Evolutionary conservation across 2,329 filamentous ascomycete genomes (phyloP), one percentile per base, ranked within the genome.

Genomic region (Cladosporium colombiae): DNA sequence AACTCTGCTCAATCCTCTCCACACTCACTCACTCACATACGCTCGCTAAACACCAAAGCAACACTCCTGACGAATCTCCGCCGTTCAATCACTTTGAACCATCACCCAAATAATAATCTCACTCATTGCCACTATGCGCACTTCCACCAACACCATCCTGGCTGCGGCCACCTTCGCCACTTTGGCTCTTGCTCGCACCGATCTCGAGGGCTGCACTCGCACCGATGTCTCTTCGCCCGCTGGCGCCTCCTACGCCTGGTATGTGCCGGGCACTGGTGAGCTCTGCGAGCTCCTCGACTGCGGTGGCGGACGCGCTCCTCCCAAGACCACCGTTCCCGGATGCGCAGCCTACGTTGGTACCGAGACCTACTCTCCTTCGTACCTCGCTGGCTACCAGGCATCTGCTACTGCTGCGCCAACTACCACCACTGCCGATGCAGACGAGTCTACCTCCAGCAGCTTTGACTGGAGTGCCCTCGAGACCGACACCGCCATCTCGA

Each of bases 231-330:
- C 69, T 63, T 74, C 72, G 27, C 70, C 73, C 56, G 74, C 77
- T 66, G 83, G 82, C 70, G 80, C 81, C 52, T 83, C 81, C 64
- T 67, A 83, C 56, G 76, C 87, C 71, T 90, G 82, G 81, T 89
- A 86, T 76, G 83, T 88, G 62, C 87, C 87, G 1, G 86, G 78
- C 70, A 86, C 84, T 21, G 86, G 87, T 74, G 87, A 90, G 79
- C 80, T 90, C 74, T 90, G 88, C 82, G 80, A 81, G 13, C 73
- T 86, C 68, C 81, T 88, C 70, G 88, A 90, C 82, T 90, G 88
- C 77, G 88, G 88, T 66, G 88, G 88, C 69, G 88, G 88, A 64
- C 82, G 84, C 55, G 88, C 87, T 10, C 86, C 88, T 3, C 84
- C 86, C 67, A 89, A 73, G 56, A 86, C 84, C 18, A 84, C 82